phyloP scores from a whole-genome alignment of 2,329 filamentous ascomycete species.

The Rugonectria rugulosa region DNA sequence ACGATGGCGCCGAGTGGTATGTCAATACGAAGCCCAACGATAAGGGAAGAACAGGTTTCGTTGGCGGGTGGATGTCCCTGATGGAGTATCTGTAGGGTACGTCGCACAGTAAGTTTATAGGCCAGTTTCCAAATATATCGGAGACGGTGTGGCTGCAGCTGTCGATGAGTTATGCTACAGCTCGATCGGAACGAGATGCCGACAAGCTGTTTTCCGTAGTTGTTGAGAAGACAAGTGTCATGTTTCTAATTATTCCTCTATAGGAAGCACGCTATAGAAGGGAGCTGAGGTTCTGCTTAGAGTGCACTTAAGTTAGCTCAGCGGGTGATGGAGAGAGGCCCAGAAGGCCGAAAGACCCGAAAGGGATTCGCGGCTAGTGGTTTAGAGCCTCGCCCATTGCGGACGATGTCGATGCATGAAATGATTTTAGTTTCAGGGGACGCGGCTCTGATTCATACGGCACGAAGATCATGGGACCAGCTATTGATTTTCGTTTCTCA shows the following conservation, averaged over 20 bases:
- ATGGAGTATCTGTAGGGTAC: not conserved
- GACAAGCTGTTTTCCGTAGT: not conserved
- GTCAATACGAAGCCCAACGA: not conserved
- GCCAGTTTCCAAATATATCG: not conserved
- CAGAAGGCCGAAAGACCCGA: not conserved
- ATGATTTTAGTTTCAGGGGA: too few species aligned
- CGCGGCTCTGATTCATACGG: too few species aligned
- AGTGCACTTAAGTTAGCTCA: too few species aligned
- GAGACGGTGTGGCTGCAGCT: not conserved
- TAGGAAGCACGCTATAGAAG: too few species aligned
- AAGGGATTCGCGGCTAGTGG: not conserved
- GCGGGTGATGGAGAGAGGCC: too few species aligned
- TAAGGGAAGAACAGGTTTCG: not conserved
- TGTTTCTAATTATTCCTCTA: not conserved
- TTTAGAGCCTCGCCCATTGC: too few species aligned
- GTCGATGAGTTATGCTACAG: too few species aligned
- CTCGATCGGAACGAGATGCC: not conserved
- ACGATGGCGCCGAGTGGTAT: not conserved
- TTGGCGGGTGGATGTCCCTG: slow-evolving; percentile 2
- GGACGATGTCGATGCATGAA: too few species aligned
- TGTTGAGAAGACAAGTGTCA: not conserved
- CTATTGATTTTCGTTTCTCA: too few species aligned
- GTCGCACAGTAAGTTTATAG: too few species aligned
- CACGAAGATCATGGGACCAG: too few species aligned
- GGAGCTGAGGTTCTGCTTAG: too few species aligned